phyloP scores from a whole-genome alignment of 257 asterid species.

The Nicotiana noctiflora region DNA sequence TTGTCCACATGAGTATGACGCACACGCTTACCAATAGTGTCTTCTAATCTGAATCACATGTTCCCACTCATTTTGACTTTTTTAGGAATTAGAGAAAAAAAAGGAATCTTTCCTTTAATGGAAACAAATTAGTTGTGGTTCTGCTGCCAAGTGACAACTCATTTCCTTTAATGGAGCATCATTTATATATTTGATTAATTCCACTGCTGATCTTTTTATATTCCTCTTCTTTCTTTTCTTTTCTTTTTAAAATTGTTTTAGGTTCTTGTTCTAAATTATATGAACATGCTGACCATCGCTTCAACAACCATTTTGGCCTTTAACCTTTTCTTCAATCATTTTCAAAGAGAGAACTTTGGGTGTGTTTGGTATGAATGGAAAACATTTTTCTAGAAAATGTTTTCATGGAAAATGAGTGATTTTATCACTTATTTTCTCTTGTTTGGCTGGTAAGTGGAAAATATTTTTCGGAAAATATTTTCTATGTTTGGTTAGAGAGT shows the following conservation, averaged over 20 bases:
- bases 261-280: background rate
- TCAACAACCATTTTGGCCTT: conserved; percentile 14
- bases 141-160: conserved; percentile 17
- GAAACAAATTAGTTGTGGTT: conserved; percentile 22
- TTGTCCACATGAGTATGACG: conserved; percentile 31
- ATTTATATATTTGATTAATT: background rate
- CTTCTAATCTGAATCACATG: conserved; percentile 28
- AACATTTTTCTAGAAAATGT: too few species aligned
- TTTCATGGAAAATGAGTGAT: too few species aligned
- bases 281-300: conserved; percentile 24
- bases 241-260: too few species aligned
- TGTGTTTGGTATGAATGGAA: too few species aligned
- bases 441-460: too few species aligned
- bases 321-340: conserved; percentile 12
- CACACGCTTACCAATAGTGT: conserved; percentile 40
- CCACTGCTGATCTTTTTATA: background rate
- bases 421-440: too few species aligned
- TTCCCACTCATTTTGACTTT: background rate
- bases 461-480: too few species aligned
- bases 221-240: background rate
- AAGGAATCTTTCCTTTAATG: conserved; percentile 54
- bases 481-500: too few species aligned
- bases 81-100: background rate
- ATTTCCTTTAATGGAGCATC: background rate
- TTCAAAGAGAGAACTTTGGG: background rate